Evolutionary conservation across 2,329 filamentous ascomycete genomes (phyloP).

Genomic region (Alternaria infectoria): DNA sequence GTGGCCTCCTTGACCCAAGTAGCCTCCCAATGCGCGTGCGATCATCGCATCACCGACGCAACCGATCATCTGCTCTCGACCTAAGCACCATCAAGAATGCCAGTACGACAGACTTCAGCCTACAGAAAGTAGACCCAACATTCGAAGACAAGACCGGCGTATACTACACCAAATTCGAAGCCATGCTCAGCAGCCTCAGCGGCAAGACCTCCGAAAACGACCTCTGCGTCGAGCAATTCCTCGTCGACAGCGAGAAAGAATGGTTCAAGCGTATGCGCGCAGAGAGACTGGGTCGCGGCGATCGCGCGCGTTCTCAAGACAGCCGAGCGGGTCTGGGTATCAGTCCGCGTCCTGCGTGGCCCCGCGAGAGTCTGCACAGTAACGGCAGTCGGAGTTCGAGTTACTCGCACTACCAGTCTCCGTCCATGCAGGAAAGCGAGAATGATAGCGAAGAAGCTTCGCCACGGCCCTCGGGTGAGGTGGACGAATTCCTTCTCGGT

Average conservation of each 20-base stretch:
- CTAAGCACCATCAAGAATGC: neutral
- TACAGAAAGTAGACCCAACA: neutral
- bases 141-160: neutral
- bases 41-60: neutral
- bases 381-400: neutral
- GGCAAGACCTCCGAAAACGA: slow-evolving; percentile 63
- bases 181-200: slow-evolving; percentile 45
- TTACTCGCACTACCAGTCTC: neutral
- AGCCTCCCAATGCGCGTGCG: neutral
- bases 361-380: neutral
- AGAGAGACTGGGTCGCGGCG: neutral
- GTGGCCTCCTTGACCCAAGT: neutral
- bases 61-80: neutral
- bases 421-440: neutral
- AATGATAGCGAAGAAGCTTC: neutral
- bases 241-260: slow-evolving; percentile 69
- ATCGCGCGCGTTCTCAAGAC: neutral
- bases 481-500: neutral
- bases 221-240: slow-evolving; percentile 69
- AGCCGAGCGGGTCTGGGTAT: neutral
- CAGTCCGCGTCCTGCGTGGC: neutral
- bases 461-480: neutral
- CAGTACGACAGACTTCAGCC: neutral
- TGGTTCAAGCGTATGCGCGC: slow-evolving; percentile 57
- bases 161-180: neutral